Evolutionary conservation across 768 basidiomycete species (phyloP).

Genomic region (Mycena kentingensis): DNA sequence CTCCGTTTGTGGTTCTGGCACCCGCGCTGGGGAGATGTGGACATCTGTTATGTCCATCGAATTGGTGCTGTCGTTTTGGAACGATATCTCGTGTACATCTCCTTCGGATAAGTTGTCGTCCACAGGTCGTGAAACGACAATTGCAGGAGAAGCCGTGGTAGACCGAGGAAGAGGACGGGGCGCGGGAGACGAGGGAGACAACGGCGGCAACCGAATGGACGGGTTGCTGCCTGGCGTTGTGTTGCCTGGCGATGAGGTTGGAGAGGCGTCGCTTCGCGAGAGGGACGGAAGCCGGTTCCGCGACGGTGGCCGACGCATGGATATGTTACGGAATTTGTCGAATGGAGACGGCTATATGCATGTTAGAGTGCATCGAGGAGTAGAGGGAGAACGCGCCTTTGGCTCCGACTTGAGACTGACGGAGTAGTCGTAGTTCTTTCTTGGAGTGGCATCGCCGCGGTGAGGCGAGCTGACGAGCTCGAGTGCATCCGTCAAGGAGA

Average conservation of each 20-base stretch:
- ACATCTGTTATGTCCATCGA: conserved; percentile 60
- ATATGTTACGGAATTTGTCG: conserved; percentile 65
- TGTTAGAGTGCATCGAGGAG: background rate
- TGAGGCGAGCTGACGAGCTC: conserved; percentile 59
- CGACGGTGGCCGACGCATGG: conserved; percentile 51
- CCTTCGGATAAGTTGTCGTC: conserved; percentile 23
- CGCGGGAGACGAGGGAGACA: conserved; percentile 51
- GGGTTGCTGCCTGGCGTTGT: conserved; percentile 64
- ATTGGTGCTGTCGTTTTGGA: conserved; percentile 37
- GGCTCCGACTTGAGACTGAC: conserved; percentile 61
- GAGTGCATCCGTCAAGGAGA: conserved; percentile 59
- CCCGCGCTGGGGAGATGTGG: conserved; percentile 44
- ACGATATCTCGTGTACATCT: conserved; percentile 33
- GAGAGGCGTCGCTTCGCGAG: conserved; percentile 60
- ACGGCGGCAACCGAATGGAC: conserved; percentile 43
- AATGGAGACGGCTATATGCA: conserved; percentile 56
- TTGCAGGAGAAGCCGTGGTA: conserved; percentile 49
- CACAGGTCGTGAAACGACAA: conserved; percentile 29
- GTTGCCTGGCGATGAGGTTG: conserved; percentile 59
- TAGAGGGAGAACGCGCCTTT: conserved; percentile 42
- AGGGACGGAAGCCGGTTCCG: conserved; percentile 68
- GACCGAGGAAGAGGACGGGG: conserved; percentile 56
- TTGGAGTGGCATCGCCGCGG: conserved; percentile 46
- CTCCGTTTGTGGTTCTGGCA: conserved; percentile 21
- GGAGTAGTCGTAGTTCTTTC: conserved; percentile 60